Percentiles rank a stretch among this genome's conserved stretches.
These are phyloP conservation scores for Gonium pectorale DNA, from an alignment of 139 green algal species.

Conservation along the genomic window DNA sequence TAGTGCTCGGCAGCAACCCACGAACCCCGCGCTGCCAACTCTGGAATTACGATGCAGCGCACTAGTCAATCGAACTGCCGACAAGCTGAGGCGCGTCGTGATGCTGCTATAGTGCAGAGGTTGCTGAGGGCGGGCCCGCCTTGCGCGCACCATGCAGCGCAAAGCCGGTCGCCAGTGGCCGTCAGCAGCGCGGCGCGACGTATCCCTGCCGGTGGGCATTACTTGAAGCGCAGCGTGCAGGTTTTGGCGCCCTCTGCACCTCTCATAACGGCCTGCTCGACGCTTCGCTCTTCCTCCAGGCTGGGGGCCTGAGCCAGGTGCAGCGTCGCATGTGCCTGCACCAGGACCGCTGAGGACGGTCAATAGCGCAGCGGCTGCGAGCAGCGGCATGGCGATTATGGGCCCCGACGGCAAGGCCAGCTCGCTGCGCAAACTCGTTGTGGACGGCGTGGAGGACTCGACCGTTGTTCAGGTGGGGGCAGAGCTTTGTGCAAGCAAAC, in stretches of 20 bases:
- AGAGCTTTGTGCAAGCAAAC: too few relatives aligned
- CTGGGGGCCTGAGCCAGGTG: not conserved
- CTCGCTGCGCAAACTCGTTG: constrained; percentile 34
- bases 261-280: not conserved
- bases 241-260: not conserved
- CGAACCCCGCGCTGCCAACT: too few relatives aligned
- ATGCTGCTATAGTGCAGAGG: too few relatives aligned
- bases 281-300: not conserved
- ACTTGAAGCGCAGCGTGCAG: not conserved
- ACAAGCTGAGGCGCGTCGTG: too few relatives aligned
- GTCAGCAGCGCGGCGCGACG: not conserved
- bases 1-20: too few relatives aligned
- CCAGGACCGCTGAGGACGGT: not conserved
- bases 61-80: too few relatives aligned
- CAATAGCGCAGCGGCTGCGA: not conserved
- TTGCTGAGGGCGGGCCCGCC: too few relatives aligned
- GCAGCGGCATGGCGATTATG: not conserved
- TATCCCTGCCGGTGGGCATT: not conserved
- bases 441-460: constrained; percentile 39
- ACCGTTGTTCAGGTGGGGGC: constrained; percentile 19
- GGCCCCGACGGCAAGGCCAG: constrained; percentile 26
- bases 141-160: too few relatives aligned
- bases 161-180: not conserved
- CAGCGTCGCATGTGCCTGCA: not conserved
- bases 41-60: too few relatives aligned